A percentile compares a stretch with the other conserved stretches of the same genome.
These are phyloP conservation scores for Yamadazyma sp. DNA, from an alignment of 805 yeast species.

Conservation along the genomic window DNA sequence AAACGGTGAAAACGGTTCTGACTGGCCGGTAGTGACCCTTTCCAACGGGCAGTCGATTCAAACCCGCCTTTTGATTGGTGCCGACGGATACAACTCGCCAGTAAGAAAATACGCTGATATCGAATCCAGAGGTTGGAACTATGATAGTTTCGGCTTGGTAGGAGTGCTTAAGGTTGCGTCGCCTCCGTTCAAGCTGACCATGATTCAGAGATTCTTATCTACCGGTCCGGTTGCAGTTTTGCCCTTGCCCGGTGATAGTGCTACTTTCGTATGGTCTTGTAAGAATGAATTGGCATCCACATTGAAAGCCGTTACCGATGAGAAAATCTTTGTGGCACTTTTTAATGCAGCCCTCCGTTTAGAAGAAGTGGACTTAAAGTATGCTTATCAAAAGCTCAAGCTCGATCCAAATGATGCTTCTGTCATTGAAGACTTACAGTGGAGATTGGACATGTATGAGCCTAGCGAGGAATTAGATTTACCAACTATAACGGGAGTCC, in stretches of 20 bases:
- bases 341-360: constrained; percentile 87
- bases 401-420: constrained; percentile 44
- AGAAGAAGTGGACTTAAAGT: constrained; percentile 72
- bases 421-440: constrained; percentile 65
- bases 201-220: constrained; percentile 90
- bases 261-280: constrained; percentile 94
- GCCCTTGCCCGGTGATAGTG: constrained; percentile 82
- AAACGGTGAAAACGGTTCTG: constrained; percentile 25
- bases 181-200: constrained; percentile 65
- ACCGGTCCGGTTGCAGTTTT: constrained; percentile 92
- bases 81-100: constrained; percentile 95
- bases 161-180: constrained; percentile 73
- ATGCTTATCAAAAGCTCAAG: constrained; percentile 49
- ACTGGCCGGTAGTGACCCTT: constrained; percentile 78
- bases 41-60: constrained; percentile 62
- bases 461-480: constrained; percentile 56
- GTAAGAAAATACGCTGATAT: constrained; percentile 81
- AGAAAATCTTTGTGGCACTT: constrained; percentile 60
- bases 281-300: constrained; percentile 71
- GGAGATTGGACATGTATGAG: constrained; percentile 47
- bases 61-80: constrained; percentile 84
- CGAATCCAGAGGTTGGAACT: constrained; percentile 89
- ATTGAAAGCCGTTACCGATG: constrained; percentile 54
- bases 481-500: constrained; percentile 57
- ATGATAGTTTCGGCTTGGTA: constrained; percentile 87